Evolutionary conservation across 1,139 yeast genomes (phyloP), one percentile per base, ranked within the genome.

Genomic region (Pichia sp.): DNA sequence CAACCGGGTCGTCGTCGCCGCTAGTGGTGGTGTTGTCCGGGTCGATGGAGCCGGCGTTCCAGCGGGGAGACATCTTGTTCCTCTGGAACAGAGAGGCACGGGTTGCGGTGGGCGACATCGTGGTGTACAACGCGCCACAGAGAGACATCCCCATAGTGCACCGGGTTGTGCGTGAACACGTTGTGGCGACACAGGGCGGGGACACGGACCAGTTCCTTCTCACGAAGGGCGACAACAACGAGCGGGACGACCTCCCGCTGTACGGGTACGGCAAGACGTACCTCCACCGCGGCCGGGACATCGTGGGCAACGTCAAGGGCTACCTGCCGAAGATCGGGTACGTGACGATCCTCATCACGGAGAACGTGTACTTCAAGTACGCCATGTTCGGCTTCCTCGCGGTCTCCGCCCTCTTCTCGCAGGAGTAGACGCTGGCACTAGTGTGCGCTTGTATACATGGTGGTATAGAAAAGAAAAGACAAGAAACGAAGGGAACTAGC

Each of bases 11-110:
- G 0, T 87, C 89, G 60, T 89, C 97, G 2, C 99, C 99, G 16
- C 84, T 93, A 43, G 99, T 95, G 44, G 99, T 93, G 42, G 99
- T 93, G 11, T 80, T 93, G 49, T 90, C 98, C 1, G 99, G 99
- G 6, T 93, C 99, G 1, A 93, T 93, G 99, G 99, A 95, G 69
- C 99, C 99, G 1, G 99, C 99, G 0, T 95, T 95, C 77, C 98
- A 93, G 71, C 82, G 99, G 71, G 99, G 99, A 51, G 99, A 93
- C 68, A 85, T 95, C 45, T 75, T 93, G 57, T 85, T 93, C 66
- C 76, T 93, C 57, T 90, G 97, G 96, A 93, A 93, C 71, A 78
- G 97, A 61, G 85, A 87, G 57, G 65, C 72, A 19, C 72, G 71
- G 44, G 84, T 84, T 43, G 75, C 80, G 51, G 95, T 92, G 1